These are phyloP conservation scores for Triangularia verruculosa DNA, from an alignment of 2,329 filamentous ascomycete genomes.

Conservation along the genomic window DNA sequence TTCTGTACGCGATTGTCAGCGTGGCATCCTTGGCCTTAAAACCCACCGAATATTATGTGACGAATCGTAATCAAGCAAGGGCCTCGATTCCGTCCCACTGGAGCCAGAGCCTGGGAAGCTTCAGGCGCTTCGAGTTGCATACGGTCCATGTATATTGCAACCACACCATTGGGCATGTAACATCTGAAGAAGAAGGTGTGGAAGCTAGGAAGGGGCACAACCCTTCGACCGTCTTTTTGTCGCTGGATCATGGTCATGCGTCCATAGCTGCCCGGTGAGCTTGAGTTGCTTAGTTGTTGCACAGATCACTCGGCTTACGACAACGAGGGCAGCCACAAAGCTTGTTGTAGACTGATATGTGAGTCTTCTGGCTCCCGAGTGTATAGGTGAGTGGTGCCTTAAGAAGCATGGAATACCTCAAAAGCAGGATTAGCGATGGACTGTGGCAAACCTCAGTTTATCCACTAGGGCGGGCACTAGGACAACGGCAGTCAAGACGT, in stretches of 20 bases:
- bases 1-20: conserved; percentile 13
- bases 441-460: conserved; percentile 5
- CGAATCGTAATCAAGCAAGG: conserved; percentile 13
- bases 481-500: background rate
- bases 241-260: background rate
- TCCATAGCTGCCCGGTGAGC: background rate
- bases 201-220: background rate
- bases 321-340: conserved; percentile 20
- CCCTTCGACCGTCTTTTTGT: background rate
- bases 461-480: conserved; percentile 4
- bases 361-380: too few species aligned
- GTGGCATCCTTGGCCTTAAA: conserved; percentile 23
- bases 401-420: too few species aligned
- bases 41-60: conserved; percentile 7
- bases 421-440: background rate
- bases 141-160: conserved; percentile 26
- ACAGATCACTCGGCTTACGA: conserved; percentile 2
- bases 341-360: conserved; percentile 5
- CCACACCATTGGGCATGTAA: conserved; percentile 23
- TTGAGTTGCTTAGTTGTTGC: background rate
- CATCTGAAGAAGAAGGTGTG: background rate
- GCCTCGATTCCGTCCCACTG: conserved; percentile 18
- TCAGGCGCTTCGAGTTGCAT: conserved; percentile 6
- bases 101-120: conserved; percentile 16
- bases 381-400: background rate